Evolutionary conservation across 352 stramenopile species (phyloP), one percentile per base, ranked within the genome.

Genomic region (Globisporangium cylindrosporum): DNA sequence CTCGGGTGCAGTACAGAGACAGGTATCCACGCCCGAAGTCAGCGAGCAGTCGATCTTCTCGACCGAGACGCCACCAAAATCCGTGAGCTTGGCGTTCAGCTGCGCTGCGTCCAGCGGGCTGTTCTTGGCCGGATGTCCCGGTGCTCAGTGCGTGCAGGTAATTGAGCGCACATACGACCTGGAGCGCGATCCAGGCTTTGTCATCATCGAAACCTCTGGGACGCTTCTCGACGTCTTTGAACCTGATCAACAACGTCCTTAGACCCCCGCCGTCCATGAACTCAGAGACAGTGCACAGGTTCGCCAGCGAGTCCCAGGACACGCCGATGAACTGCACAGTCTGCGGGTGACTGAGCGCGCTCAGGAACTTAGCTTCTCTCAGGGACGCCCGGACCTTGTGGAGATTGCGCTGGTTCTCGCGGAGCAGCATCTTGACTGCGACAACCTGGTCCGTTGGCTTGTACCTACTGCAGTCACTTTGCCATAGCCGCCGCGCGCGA

Each of bases 1-100:
- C 63, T 88, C 75, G 1, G 79, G 79, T 24, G 79, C 79, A 74
- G 85, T 88, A 77, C 79, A 88, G 18, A 85, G 72, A 4, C 72
- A 85, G 12, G 75, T 86, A 27, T 77, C 79, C 7, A 88, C 76
- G 56, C 74, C 74, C 10, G 76, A 79, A 2, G 77, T 86, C 72
- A 88, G 83, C 7, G 74, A 61, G 12, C 68, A 69, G 32, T 85
- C 78, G 22, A 69, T 72, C 22, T 71, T 69, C 22, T 84, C 74
- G 20, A 77, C 64, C 0, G 78, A 88, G 15, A 83, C 46, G 67
- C 62, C 72, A 1, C 78, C 80, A 68, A 90, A 89, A 70, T 88
- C 82, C 32, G 80, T 89, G 29, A 90, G 72, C 49, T 89, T 89
- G 0, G 80, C 78, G 55, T 83, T 69, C 48, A 83, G 29, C 9